These are phyloP conservation scores for Pyricularia grisea DNA, from an alignment of 2,329 filamentous ascomycete species.

Conservation along the genomic window DNA sequence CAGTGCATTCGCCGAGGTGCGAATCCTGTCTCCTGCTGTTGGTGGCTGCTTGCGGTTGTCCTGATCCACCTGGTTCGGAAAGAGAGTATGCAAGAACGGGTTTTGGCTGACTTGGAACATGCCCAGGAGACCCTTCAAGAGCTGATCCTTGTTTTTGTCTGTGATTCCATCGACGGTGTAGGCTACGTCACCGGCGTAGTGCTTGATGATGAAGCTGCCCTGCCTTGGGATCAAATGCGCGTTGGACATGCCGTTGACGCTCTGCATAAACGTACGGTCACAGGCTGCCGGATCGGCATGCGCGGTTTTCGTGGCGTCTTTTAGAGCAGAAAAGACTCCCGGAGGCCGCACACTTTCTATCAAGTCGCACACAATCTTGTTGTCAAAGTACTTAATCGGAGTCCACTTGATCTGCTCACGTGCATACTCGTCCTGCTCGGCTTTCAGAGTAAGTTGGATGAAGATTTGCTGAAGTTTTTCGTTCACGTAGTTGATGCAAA, in stretches of 20 bases:
- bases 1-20: slow-evolving; percentile 84
- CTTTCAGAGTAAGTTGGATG: slow-evolving; percentile 91
- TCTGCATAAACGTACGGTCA: slow-evolving; percentile 91
- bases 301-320: slow-evolving; percentile 97
- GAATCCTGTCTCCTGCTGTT: slow-evolving; percentile 93
- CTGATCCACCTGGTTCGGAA: slow-evolving; percentile 88
- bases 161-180: slow-evolving; percentile 96
- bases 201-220: slow-evolving; percentile 96
- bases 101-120: slow-evolving; percentile 79
- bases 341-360: slow-evolving; percentile 88
- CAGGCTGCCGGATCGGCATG: slow-evolving; percentile 91
- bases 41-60: slow-evolving; percentile 92
- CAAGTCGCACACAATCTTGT: slow-evolving; percentile 95
- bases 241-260: slow-evolving; percentile 83
- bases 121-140: slow-evolving; percentile 87
- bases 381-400: slow-evolving; percentile 98
- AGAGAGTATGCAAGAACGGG: slow-evolving; percentile 75
- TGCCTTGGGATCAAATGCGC: slow-evolving; percentile 86
- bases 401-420: slow-evolving; percentile 97
- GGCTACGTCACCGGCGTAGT: slow-evolving; percentile 93
- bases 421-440: slow-evolving; percentile 95
- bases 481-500: slow-evolving; percentile 99
- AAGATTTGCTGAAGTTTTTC: slow-evolving; percentile 99
- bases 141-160: slow-evolving; percentile 98
- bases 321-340: slow-evolving; percentile 89